phyloP scores from a whole-genome alignment of 371 early-diverging fungal species.

The Polyrhizophydium stewartii region DNA sequence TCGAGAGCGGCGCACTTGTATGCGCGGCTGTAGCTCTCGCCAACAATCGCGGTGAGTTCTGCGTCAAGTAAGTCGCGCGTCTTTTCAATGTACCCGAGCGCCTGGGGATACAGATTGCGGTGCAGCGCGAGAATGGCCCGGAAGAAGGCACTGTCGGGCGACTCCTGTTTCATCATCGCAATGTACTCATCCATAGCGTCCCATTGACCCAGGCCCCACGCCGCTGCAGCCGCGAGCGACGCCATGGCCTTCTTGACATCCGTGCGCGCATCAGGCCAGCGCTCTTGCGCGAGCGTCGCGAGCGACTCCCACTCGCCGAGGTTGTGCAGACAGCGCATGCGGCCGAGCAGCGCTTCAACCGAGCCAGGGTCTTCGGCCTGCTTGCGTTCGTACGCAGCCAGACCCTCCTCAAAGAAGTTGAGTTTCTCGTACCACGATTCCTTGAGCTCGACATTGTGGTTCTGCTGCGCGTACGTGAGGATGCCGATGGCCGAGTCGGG shows the following conservation, averaged over 20 bases:
- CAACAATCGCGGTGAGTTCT: conserved; percentile 82
- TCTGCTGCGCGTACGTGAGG: conserved; percentile 83
- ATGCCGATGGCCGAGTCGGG: conserved; percentile 97
- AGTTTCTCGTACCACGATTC: conserved; percentile 95
- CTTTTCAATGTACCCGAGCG: conserved; percentile 70
- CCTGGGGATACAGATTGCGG: conserved; percentile 72
- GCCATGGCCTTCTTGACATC: conserved; percentile 61
- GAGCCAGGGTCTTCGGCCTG: conserved; percentile 73
- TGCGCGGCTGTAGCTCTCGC: conserved; percentile 93
- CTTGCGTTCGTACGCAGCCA: conserved; percentile 82
- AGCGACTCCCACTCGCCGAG: conserved; percentile 93
- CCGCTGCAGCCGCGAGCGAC: conserved; percentile 87
- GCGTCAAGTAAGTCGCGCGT: conserved; percentile 87
- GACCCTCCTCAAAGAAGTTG: conserved; percentile 92
- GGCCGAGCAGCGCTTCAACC: conserved; percentile 72
- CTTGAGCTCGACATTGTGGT: conserved; percentile 79
- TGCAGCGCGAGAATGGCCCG: conserved; percentile 84
- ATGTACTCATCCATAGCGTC: conserved; percentile 90
- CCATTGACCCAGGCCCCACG: conserved; percentile 93
- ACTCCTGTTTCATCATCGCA: conserved; percentile 70
- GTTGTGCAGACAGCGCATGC: conserved; percentile 90
- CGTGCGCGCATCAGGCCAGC: conserved; percentile 65
- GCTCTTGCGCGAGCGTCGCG: conserved; percentile 73
- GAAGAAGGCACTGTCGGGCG: conserved; percentile 50
- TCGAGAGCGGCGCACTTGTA: conserved; percentile 52